Evolutionary conservation across 768 basidiomycete genomes (phyloP).

Genomic region (Chalciporus sphaerocephalus): DNA sequence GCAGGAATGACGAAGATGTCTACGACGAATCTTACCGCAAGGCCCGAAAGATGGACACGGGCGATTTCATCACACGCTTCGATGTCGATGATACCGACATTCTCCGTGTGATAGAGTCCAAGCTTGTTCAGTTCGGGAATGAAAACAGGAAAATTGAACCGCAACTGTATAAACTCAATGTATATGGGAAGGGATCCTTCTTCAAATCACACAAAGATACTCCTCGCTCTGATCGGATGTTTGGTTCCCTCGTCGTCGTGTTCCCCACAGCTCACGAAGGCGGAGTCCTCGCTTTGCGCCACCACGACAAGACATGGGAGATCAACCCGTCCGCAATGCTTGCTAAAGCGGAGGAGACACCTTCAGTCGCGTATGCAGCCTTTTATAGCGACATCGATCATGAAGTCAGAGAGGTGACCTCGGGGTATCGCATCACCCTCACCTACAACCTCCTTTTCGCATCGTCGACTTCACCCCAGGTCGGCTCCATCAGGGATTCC

Average conservation of each 20-base stretch:
- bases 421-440: constrained; percentile 41
- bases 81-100: constrained; percentile 25
- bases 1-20: not conserved
- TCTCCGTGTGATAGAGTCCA: constrained; percentile 20
- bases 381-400: constrained; percentile 45
- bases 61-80: constrained; percentile 33
- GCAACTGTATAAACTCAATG: constrained; percentile 43
- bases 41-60: constrained; percentile 40
- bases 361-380: constrained; percentile 38
- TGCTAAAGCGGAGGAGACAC: not conserved
- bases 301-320: constrained; percentile 30
- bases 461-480: too few relatives aligned
- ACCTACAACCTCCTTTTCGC: constrained; percentile 36
- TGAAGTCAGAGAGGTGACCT: constrained; percentile 38
- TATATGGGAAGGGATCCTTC: constrained; percentile 45
- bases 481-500: not conserved
- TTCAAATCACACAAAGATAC: constrained; percentile 51
- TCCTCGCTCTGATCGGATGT: constrained; percentile 39
- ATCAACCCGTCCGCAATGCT: constrained; percentile 29
- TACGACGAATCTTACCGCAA: constrained; percentile 15
- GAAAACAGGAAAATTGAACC: constrained; percentile 18
- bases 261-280: constrained; percentile 45
- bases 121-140: constrained; percentile 19
- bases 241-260: constrained; percentile 47
- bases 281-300: constrained; percentile 38